phyloP scores from a whole-genome alignment of 768 basidiomycete species.

The Cystobasidium tubakii region DNA sequence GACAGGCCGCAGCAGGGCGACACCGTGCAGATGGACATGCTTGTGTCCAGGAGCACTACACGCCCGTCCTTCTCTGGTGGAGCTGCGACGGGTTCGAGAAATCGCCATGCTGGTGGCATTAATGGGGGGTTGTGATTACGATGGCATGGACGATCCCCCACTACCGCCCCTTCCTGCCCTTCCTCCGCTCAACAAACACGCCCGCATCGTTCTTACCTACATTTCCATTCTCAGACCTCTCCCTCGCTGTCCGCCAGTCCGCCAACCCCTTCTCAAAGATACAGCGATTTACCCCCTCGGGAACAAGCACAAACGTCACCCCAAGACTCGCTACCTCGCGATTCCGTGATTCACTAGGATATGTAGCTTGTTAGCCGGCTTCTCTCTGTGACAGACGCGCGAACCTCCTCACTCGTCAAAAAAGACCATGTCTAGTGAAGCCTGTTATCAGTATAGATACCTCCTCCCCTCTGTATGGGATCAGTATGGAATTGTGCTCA shows the following conservation, averaged over 20 bases:
- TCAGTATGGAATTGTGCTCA: conserved; percentile 50
- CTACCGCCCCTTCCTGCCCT: not conserved
- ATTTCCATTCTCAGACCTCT: not conserved
- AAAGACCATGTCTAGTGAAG: conserved; percentile 12
- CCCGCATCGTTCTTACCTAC: not conserved
- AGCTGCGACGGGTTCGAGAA: no score
- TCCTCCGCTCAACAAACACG: conserved; percentile 13
- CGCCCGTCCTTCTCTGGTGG: no score
- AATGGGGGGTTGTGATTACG: no score
- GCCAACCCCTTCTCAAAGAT: conserved; percentile 65
- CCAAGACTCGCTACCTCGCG: conserved; percentile 53
- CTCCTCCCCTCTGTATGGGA: conserved; percentile 60
- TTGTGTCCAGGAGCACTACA: no score
- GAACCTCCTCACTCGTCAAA: not conserved
- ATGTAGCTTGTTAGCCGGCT: no score
- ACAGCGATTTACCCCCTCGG: conserved; percentile 58
- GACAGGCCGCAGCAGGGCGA: no score
- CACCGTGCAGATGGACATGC: no score
- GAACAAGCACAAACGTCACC: conserved; percentile 73
- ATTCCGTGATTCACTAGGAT: conserved; percentile 43
- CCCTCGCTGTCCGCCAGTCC: conserved; percentile 59
- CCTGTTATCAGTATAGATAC: not conserved
- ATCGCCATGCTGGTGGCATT: no score
- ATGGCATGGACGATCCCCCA: no score
- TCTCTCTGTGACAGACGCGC: no score